Percentiles rank a stretch among this genome's conserved stretches.
Evolutionary conservation across 768 basidiomycete genomes (phyloP).

Genomic region (Naematelia encephala): DNA sequence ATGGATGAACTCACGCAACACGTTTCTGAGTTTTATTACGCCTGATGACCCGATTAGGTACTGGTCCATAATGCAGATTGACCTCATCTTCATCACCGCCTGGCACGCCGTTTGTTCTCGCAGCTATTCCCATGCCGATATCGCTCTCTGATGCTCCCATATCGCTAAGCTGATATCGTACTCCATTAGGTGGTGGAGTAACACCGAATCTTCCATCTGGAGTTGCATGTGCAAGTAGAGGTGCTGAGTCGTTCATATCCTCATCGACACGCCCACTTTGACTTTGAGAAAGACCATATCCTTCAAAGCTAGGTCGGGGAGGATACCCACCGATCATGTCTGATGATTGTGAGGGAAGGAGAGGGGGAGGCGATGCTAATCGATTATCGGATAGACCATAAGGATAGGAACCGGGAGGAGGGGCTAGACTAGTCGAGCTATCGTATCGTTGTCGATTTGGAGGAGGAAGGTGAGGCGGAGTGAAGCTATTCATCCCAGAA

Average conservation of each 20-base stretch:
- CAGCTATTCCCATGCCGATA: conserved; percentile 7
- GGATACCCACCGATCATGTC: not conserved
- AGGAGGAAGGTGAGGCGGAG: not conserved
- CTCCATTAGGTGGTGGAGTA: conserved; percentile 3
- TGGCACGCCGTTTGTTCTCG: conserved; percentile 18
- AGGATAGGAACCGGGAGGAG: conserved; percentile 3
- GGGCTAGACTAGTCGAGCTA: not conserved
- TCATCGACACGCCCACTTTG: conserved; percentile 17
- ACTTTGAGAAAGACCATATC: not conserved
- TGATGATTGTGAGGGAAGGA: conserved; percentile 28
- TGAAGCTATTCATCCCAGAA: not conserved
- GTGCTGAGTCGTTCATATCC: conserved; percentile 43
- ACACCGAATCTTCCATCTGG: conserved; percentile 30
- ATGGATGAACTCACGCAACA: conserved; percentile 60
- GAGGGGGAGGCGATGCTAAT: conserved; percentile 31
- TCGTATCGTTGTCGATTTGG: not conserved
- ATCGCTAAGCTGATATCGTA: conserved; percentile 33
- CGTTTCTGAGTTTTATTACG: conserved; percentile 86
- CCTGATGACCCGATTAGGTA: conserved; percentile 71
- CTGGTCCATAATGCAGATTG: conserved; percentile 74
- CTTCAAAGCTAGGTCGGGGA: conserved; percentile 10
- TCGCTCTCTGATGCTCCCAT: conserved; percentile 21
- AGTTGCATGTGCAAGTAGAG: conserved; percentile 31
- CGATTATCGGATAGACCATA: conserved; percentile 25
- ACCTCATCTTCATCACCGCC: conserved; percentile 37